Evolutionary conservation across 192 early-diverging fungal genomes (phyloP).

Genomic region (Coemansia sp.): DNA sequence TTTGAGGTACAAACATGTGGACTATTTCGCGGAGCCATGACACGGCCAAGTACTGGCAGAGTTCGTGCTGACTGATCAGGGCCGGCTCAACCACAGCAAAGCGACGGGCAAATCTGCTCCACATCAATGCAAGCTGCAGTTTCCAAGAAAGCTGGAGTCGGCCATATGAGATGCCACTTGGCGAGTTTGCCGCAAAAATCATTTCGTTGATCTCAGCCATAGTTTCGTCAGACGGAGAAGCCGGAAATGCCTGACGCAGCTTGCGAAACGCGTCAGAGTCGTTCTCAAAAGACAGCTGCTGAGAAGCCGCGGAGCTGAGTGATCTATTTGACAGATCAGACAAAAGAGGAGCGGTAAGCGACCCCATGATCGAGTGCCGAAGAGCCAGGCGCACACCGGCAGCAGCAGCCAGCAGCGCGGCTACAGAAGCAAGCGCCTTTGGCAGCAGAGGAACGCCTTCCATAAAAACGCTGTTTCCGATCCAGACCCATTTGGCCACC

Average conservation of each 20-base stretch:
- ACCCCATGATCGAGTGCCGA: conserved; percentile 33
- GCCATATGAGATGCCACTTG: background rate
- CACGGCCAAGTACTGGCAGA: conserved; percentile 28
- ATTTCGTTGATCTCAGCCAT: conserved; percentile 32
- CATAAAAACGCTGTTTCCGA: conserved; percentile 13
- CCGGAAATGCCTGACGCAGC: conserved; percentile 45
- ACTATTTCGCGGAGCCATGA: conserved; percentile 34
- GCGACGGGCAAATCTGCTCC: conserved; percentile 37
- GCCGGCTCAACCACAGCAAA: conserved; percentile 34
- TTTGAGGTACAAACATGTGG: conserved; percentile 20
- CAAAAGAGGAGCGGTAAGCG: conserved; percentile 9
- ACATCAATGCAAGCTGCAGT: conserved; percentile 33
- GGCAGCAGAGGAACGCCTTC: background rate
- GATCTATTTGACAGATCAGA: background rate
- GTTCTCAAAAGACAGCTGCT: conserved; percentile 7
- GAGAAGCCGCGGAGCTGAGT: background rate
- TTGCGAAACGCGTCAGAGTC: conserved; percentile 22
- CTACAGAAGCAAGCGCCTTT: conserved; percentile 3
- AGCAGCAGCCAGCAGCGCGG: background rate
- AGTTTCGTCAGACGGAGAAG: conserved; percentile 32
- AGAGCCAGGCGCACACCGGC: conserved; percentile 16
- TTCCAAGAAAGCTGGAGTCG: conserved; percentile 18
- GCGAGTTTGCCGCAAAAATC: conserved; percentile 3
- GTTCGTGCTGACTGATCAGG: conserved; percentile 23
- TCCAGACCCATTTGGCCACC: conserved; percentile 20